Percentiles rank a stretch among this genome's conserved stretches.
These are phyloP conservation scores for Amanita molliuscula DNA, from an alignment of 768 basidiomycete species.

Conservation along the genomic window DNA sequence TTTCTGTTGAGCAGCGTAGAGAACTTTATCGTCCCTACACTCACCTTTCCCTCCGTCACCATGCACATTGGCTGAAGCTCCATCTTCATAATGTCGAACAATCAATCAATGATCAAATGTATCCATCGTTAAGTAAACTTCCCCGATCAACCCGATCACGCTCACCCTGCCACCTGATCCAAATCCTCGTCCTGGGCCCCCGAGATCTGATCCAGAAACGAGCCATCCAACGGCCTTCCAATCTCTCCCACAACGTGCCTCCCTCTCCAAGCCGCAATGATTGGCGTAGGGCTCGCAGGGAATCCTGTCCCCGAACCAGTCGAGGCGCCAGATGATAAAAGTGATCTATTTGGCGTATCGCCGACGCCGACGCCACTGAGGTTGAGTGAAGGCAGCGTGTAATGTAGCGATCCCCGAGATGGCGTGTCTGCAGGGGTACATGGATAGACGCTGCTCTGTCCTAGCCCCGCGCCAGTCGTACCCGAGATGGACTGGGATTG, in stretches of 20 bases:
- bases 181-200: conserved; percentile 14
- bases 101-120: too few species aligned
- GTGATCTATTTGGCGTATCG: conserved; percentile 8
- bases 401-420: conserved; percentile 25
- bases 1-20: too few species aligned
- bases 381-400: conserved; percentile 1
- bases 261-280: conserved; percentile 31
- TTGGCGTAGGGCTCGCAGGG: conserved; percentile 29
- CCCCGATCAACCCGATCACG: background rate
- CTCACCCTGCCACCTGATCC: background rate
- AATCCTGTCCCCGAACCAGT: conserved; percentile 22
- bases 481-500: background rate
- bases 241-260: conserved; percentile 24
- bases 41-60: too few species aligned
- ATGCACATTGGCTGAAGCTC: too few species aligned
- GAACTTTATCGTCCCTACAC: too few species aligned
- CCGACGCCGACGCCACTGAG: background rate
- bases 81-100: too few species aligned
- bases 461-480: background rate
- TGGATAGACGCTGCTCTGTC: conserved; percentile 12
- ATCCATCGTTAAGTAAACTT: too few species aligned
- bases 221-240: conserved; percentile 32
- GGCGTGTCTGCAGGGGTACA: conserved; percentile 32
- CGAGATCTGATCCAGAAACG: conserved; percentile 21
- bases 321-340: conserved; percentile 20